Conservation (phyloP, 257 asterid genomes). For the Gentiana dahurica region DNA sequence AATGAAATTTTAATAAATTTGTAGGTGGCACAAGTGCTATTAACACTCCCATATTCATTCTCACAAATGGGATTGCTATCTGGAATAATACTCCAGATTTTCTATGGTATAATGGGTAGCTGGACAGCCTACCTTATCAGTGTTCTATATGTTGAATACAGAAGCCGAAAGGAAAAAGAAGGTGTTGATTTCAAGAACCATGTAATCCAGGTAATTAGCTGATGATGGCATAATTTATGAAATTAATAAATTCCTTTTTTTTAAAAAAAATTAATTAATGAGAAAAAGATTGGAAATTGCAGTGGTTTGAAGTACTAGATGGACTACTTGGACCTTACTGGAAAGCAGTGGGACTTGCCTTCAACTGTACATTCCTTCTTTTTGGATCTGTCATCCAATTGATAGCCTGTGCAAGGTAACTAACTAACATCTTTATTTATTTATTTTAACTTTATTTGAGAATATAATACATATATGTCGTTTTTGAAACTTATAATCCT, state of each 20-base stretch:
- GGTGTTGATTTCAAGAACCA: constrained; percentile 88
- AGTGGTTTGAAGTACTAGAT: constrained; percentile 98
- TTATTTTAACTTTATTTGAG: background rate
- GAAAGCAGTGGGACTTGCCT: constrained; percentile 90
- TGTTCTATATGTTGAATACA: constrained; percentile 74
- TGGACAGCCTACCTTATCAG: constrained; percentile 97
- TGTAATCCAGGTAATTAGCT: constrained; percentile 65
- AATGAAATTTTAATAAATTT: background rate
- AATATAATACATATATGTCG: too few relatives aligned
- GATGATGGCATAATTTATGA: background rate
- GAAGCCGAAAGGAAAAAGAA: constrained; percentile 86
- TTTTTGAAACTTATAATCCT: too few relatives aligned
- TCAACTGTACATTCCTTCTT: constrained; percentile 93
- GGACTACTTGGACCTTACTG: constrained; percentile 94
- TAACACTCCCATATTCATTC: constrained; percentile 86
- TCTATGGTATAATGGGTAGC: constrained; percentile 83
- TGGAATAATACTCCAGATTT: constrained; percentile 65
- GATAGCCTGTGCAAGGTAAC: constrained; percentile 93
- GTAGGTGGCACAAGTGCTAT: constrained; percentile 91
- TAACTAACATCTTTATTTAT: background rate
- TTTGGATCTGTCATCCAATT: constrained; percentile 97
- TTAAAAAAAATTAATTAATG: background rate
- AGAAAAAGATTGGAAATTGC: background rate
- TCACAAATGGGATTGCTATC: constrained; percentile 91
- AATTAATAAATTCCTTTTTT: background rate